Evolutionary conservation across 768 basidiomycete genomes (phyloP), one percentile per base, ranked within the genome.

Genomic region (Filobasidium floriforme): DNA sequence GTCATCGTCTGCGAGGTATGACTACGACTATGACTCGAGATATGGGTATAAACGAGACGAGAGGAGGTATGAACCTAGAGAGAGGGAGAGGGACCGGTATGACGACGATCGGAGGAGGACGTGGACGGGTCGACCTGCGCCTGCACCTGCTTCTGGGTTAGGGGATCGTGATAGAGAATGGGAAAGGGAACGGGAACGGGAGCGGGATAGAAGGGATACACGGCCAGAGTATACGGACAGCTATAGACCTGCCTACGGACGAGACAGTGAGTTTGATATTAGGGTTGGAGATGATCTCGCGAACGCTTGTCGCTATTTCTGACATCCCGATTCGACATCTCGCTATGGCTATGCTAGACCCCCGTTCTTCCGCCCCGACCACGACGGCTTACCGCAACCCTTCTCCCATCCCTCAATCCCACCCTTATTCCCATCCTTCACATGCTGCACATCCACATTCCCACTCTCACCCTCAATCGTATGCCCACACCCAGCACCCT

Each of bases 21-120:
- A 57, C 26, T 28, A 26, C 26, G 54, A 57, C 26, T 32, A 14
- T 57, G 54, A 28, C 46, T 24, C 46, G 14, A 15, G 54, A n/a
- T 57, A 57, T 57, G 54, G 54, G 22, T 57, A 57, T 15, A 57
- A 57, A 15, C 15, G 54, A n/a, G 54, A 57, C 26, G 54, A 57
- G 15, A 57, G 54, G 54, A 15, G 46, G 46, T 15, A 49, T 14
- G 46, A 49, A 15, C 46, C 18, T 49, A 49, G 46, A 14, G 46
- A 49, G 46, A 49, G 46, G 46, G 46, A 49, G 15, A 15, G 46
- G 43, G 43, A 44, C 19, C 43, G 43, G 22, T 49, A 49, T 49
- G 46, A 49, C 6, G 46, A 49, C 14, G 46, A 49, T 49, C 46
- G 46, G 22, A 14, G 18, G 46, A 49, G 46, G 46, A 49, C 18